Evolutionary conservation across 805 yeast genomes (phyloP).

Genomic region (Diddensiella caesifluorescens): DNA sequence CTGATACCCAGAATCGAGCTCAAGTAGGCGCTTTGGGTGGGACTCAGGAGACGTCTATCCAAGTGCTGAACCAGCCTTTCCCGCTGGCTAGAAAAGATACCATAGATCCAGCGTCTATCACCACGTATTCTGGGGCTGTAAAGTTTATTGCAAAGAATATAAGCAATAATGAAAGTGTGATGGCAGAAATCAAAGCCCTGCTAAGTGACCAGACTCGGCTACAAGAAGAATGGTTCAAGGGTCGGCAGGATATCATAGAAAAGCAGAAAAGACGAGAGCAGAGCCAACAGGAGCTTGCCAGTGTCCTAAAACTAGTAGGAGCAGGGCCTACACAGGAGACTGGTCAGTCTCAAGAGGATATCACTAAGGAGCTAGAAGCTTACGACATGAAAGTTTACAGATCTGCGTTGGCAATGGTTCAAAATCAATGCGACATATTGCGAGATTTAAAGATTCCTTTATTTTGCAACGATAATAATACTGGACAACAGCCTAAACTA

Average conservation of each 20-base stretch:
- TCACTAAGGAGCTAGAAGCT: slow-evolving; percentile 11
- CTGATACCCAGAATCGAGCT: slow-evolving; percentile 10
- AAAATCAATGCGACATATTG: slow-evolving; percentile 9
- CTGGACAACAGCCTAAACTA: slow-evolving; percentile 3
- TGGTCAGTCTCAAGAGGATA: slow-evolving; percentile 2
- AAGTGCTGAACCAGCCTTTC: no score
- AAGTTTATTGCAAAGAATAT: slow-evolving; percentile 19
- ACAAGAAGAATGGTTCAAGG: slow-evolving; percentile 18
- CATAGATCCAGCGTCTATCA: slow-evolving; percentile 16
- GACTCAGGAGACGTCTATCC: no score
- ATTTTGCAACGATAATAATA: slow-evolving; percentile 10
- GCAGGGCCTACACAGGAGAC: slow-evolving; percentile 6
- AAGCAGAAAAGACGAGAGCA: slow-evolving; percentile 10
- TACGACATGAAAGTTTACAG: slow-evolving; percentile 16
- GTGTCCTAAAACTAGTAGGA: slow-evolving; percentile 14
- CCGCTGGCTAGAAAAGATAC: no score
- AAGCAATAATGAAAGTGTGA: slow-evolving; percentile 11
- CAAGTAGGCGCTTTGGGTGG: neutral
- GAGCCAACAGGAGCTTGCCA: slow-evolving; percentile 12
- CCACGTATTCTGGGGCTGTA: slow-evolving; percentile 19
- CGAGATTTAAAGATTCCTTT: slow-evolving; percentile 19
- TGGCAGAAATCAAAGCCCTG: slow-evolving; percentile 14
- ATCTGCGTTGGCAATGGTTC: slow-evolving; percentile 7
- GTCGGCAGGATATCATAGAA: slow-evolving; percentile 10
- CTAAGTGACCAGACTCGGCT: slow-evolving; percentile 18